These are phyloP conservation scores for Penicillium longicatenatum DNA, from an alignment of 495 filamentous ascomycete species.

Conservation along the genomic window DNA sequence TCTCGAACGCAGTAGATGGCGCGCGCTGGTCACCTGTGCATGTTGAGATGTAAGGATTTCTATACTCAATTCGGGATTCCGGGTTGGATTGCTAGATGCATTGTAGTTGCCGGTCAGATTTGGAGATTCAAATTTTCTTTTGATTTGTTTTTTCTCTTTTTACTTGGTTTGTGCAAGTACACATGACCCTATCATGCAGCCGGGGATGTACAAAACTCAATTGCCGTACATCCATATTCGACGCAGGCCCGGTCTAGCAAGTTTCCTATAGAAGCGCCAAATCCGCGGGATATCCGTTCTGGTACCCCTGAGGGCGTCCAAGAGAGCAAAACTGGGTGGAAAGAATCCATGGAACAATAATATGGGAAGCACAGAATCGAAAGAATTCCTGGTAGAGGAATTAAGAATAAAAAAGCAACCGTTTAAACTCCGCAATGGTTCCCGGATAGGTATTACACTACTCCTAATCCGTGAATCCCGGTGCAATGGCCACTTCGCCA, in stretches of 20 bases:
- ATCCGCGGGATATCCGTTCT: not conserved
- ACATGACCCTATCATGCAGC: not conserved
- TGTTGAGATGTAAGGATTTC: not conserved
- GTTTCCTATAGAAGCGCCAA: not conserved
- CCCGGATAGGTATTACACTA: not conserved
- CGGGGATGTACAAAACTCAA: not conserved
- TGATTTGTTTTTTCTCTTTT: not conserved
- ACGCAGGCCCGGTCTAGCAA: not conserved
- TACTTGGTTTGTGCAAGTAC: not conserved
- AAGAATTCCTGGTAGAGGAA: not conserved
- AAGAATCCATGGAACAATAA: not conserved
- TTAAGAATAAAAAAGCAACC: constrained; percentile 1
- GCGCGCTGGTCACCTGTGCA: constrained; percentile 9
- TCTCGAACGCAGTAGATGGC: constrained; percentile 17
- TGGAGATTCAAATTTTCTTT: not conserved
- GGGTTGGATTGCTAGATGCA: not conserved
- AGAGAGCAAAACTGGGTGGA: not conserved
- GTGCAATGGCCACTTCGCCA: constrained; percentile 8
- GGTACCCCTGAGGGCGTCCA: not conserved
- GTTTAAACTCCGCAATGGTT: not conserved
- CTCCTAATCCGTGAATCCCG: constrained; percentile 12
- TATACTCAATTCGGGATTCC: constrained; percentile 2
- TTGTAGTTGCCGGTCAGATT: not conserved
- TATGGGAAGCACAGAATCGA: not conserved
- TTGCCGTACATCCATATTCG: not conserved